Conservation (phyloP, 1,284 basidiomycete species). For the Ceratobasidium sp. region DNA sequence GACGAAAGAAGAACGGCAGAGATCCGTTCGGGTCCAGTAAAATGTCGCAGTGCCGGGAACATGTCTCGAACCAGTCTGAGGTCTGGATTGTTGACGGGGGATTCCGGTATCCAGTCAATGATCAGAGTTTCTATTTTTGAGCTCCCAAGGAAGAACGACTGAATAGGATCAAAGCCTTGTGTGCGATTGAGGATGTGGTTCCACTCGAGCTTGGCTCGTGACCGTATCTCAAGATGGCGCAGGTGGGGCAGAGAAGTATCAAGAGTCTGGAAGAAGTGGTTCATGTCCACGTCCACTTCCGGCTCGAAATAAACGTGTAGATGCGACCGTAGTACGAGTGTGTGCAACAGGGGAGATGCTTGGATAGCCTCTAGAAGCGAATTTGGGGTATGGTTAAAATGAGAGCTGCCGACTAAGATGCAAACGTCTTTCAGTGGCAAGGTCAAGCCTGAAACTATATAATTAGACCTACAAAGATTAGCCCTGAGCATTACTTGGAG, state of each 20-base stretch:
- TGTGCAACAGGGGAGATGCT: too few relatives aligned
- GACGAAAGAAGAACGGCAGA: not conserved
- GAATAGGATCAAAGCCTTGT: not conserved
- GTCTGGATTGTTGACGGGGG: not conserved
- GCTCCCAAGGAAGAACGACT: constrained; percentile 1
- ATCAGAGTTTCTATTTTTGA: not conserved
- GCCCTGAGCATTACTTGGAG: too few relatives aligned
- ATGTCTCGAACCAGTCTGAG: not conserved
- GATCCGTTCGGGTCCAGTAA: not conserved
- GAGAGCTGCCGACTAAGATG: too few relatives aligned
- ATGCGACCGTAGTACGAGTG: too few relatives aligned
- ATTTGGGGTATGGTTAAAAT: too few relatives aligned
- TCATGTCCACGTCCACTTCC: too few relatives aligned
- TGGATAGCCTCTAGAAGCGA: too few relatives aligned
- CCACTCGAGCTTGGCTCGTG: not conserved
- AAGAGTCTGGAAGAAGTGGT: not conserved
- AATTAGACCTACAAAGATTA: not conserved
- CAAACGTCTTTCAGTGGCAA: not conserved
- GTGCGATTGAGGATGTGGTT: not conserved
- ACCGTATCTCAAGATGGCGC: not conserved
- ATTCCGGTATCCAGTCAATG: not conserved
- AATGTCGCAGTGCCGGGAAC: constrained; percentile 4
- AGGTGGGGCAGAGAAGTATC: not conserved
- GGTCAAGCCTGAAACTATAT: not conserved
- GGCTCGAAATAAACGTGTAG: too few relatives aligned